Percentiles rank a stretch among this genome's conserved stretches.
phyloP scores from a whole-genome alignment of 176 grass and related monocot species.

The Triticum timopheevii region DNA sequence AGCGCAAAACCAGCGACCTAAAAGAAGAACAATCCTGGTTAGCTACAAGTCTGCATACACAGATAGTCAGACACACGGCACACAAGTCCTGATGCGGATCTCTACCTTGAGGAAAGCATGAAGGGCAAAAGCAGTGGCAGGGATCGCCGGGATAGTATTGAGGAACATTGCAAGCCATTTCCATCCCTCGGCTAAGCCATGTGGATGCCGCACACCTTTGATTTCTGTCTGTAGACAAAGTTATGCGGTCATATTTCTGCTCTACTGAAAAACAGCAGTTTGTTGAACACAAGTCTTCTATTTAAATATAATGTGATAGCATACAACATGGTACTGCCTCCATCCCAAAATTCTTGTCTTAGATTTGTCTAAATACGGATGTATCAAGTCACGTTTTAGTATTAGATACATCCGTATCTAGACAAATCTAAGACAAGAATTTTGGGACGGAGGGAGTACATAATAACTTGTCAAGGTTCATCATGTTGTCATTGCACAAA shows the following conservation, averaged over 20 bases:
- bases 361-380: too few species aligned
- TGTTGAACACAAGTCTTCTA: background rate
- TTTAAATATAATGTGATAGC: background rate
- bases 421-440: too few species aligned
- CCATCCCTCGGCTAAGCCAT: slow-evolving; percentile 88
- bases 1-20: slow-evolving; percentile 85
- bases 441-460: too few species aligned
- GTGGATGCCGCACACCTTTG: slow-evolving; percentile 60
- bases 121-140: slow-evolving; percentile 70
- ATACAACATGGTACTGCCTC: too few species aligned
- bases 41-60: background rate
- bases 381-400: too few species aligned
- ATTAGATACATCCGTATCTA: too few species aligned
- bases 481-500: background rate
- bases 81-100: background rate
- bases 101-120: slow-evolving; percentile 84
- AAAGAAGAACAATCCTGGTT: slow-evolving; percentile 20
- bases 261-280: too few species aligned
- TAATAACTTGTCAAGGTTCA: background rate
- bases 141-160: slow-evolving; percentile 70
- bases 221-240: slow-evolving; percentile 71
- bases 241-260: slow-evolving; percentile 16
- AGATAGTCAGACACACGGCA: background rate
- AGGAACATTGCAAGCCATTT: slow-evolving; percentile 86
- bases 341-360: too few species aligned